These are phyloP conservation scores for Suhomyces sp. DNA, from an alignment of 805 yeast genomes.

Conservation along the genomic window DNA sequence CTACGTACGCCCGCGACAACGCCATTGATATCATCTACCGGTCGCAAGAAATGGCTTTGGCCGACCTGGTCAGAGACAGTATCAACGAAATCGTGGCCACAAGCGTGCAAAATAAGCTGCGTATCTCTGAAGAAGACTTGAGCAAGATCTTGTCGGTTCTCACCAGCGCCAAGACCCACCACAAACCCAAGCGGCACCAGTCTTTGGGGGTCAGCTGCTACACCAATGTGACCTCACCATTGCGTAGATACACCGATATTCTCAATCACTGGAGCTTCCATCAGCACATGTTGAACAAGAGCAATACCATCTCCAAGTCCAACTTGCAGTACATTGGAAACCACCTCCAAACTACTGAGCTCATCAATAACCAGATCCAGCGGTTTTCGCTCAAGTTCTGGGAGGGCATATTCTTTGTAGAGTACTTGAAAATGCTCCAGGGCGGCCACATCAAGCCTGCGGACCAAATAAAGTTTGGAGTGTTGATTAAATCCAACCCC, in stretches of 20 bases:
- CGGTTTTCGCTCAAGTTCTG: constrained; percentile 30
- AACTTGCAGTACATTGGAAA: constrained; percentile 16
- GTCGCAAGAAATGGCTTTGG: constrained; percentile 30
- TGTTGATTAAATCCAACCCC: constrained; percentile 23
- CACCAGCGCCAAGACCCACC: constrained; percentile 51
- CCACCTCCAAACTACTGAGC: constrained; percentile 32
- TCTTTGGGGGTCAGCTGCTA: constrained; percentile 63
- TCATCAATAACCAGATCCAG: constrained; percentile 23
- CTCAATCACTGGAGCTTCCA: constrained; percentile 68
- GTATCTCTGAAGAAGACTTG: constrained; percentile 37
- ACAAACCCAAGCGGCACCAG: constrained; percentile 48
- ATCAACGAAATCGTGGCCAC: constrained; percentile 20
- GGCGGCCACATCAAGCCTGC: constrained; percentile 9
- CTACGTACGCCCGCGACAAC: constrained; percentile 41
- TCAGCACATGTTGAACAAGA: constrained; percentile 5
- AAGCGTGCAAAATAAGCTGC: constrained; percentile 11
- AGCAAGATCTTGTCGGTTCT: constrained; percentile 44
- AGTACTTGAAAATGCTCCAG: constrained; percentile 20
- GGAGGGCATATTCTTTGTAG: constrained; percentile 34
- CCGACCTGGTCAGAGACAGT: constrained; percentile 18
- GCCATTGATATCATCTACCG: constrained; percentile 53
- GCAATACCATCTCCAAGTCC: neutral
- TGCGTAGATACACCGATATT: constrained; percentile 25
- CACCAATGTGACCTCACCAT: constrained; percentile 64
- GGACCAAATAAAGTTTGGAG: constrained; percentile 19